phyloP scores from a whole-genome alignment of 148 eudicot species.

The Vaccinium macrocarpon region DNA sequence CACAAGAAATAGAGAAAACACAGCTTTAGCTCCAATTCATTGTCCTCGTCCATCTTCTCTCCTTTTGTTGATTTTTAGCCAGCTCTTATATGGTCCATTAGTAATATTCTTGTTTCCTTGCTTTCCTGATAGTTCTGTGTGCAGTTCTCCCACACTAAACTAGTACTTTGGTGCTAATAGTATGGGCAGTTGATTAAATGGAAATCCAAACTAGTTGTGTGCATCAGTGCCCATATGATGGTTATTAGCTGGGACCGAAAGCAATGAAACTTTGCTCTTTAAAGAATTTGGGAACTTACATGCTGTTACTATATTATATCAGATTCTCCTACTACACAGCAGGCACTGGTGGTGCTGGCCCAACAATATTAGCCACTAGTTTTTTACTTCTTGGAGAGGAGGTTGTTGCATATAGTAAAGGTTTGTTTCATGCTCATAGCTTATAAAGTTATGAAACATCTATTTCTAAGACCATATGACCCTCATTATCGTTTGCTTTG shows the following conservation, averaged over 20 bases:
- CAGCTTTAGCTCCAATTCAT: constrained; percentile 6
- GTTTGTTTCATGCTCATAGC: constrained; percentile 32
- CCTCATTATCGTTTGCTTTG: constrained; percentile 1
- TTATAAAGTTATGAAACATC: neutral
- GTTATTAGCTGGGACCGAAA: neutral
- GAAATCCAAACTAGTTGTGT: neutral
- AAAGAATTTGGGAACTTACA: constrained; percentile 2
- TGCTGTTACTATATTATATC: constrained; percentile 21
- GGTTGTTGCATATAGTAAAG: constrained; percentile 84
- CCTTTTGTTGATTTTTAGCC: neutral
- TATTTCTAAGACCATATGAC: constrained; percentile 5
- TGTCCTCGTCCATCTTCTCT: neutral
- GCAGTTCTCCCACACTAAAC: neutral
- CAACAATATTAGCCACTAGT: constrained; percentile 94
- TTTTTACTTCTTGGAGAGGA: constrained; percentile 96
- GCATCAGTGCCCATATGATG: neutral
- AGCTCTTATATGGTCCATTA: neutral
- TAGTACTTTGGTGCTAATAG: neutral
- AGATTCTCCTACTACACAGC: constrained; percentile 98
- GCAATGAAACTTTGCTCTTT: neutral
- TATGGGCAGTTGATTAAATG: neutral
- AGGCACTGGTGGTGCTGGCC: constrained; percentile 99
- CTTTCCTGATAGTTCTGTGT: neutral
- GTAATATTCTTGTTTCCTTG: neutral
- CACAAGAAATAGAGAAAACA: neutral